Conservation (phyloP, 192 early-diverging fungal genomes). For the Entomortierella chlamydospora region DNA sequence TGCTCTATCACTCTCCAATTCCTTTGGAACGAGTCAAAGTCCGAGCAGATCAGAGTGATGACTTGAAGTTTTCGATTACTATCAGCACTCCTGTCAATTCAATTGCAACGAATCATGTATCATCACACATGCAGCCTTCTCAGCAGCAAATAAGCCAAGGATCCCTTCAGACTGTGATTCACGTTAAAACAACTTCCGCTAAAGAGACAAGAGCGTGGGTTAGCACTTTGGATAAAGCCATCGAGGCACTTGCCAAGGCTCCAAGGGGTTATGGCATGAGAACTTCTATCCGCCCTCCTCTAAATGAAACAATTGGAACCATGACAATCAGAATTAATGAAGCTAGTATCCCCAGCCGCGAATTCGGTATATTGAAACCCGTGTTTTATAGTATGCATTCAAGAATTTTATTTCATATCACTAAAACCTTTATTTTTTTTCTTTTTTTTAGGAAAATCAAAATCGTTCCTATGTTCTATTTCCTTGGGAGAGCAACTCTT, state of each 20-base stretch:
- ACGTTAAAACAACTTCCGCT: constrained; percentile 23
- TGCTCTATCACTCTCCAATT: constrained; percentile 31
- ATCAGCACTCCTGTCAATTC: neutral
- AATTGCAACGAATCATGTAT: neutral
- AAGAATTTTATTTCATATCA: neutral
- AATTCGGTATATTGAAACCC: constrained; percentile 30
- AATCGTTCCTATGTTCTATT: constrained; percentile 30
- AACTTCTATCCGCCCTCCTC: constrained; percentile 40
- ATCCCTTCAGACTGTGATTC: constrained; percentile 14
- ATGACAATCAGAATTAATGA: constrained; percentile 36
- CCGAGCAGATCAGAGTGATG: constrained; percentile 7
- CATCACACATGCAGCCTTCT: constrained; percentile 15
- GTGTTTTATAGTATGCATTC: neutral
- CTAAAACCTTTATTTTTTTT: neutral
- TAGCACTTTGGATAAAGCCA: constrained; percentile 23
- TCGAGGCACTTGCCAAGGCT: constrained; percentile 25
- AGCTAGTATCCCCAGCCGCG: constrained; percentile 20
- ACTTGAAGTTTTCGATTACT: constrained; percentile 18
- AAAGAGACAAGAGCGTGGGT: constrained; percentile 28
- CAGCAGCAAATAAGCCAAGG: neutral
- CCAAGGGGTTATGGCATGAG: constrained; percentile 38
- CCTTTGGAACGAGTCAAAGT: constrained; percentile 31
- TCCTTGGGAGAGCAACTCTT: constrained; percentile 30
- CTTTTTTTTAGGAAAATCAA: constrained; percentile 29
- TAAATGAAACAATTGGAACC: constrained; percentile 37